Base-by-base conservation (phyloP, 1,284 basidiomycete species). In the Cutaneotrichosporon dermatis region DNA sequence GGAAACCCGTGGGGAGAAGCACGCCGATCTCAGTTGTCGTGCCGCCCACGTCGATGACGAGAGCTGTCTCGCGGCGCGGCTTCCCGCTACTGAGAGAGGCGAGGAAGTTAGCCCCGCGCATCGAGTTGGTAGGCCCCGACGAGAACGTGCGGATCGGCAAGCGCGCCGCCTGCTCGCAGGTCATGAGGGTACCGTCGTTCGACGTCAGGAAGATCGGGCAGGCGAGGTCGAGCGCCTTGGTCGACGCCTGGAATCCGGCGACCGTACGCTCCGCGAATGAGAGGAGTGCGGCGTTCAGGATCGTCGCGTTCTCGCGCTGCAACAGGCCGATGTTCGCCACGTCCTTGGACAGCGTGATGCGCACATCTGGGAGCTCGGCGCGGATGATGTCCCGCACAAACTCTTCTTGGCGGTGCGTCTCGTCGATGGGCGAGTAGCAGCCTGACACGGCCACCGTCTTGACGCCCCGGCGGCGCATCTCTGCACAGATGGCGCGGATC, bases 91-190 rank as follows among this genome's bases (percentile, higher is more conserved):
- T 76, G 9, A 82, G 66, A 0, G 80, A 79, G 0, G 83, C 80
- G 10, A 85, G 76, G 68, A 82, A 84, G 6, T 80, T 81, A 3
- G 83, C 85, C 0, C 85, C 85, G 51, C 83, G 76, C 83, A 85
- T 85, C 1, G 83, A 84, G 69, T 85, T 85, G 16, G 84, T 85
- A 1, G 83, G 81, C 5, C 84, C 84, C 8, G 81, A 83, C 0
- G 83, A 82, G 70, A 86, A 85, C 0, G 85, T 86, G 42, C 83
- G 80, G 61, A 86, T 85, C 25, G 85, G 85, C 45, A 86, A 72
- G n/a, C 75, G 76, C 0, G 82, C 82, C 5, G 84, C 85, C 52
- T 82, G 76, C 0, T 77, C 72, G 25, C 81, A 82, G 4, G 77
- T 79, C 42, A 84, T 80, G 36, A 86, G 75, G 9, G 84, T 86